Base-by-base conservation (phyloP, 331 rosid species). In the Pyrus hybrid region DNA sequence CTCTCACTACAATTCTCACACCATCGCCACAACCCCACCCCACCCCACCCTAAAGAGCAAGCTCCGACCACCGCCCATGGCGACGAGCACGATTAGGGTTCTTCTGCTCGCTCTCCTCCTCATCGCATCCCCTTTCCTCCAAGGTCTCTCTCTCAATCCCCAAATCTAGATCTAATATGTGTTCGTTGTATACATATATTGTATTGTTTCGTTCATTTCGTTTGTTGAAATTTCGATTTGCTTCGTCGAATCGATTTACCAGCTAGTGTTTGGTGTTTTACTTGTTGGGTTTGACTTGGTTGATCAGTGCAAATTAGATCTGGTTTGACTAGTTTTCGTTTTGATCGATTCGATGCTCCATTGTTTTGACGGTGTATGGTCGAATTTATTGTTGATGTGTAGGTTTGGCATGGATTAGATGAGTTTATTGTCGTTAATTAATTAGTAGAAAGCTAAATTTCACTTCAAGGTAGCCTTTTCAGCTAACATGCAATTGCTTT, bases 71-170 rank as follows among this genome's bases (percentile, higher is more conserved):
- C 26, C 61, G 61, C 61, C 82, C 85, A 88, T 89, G 64, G 83
- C 84, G 73, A 70, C 84, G 84, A 80, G 71, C 57, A 51, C 21
- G 28, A 21, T 87, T 47, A 82, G 83, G 84, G 78, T 90, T 76
- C 79, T 94, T 83, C 76, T 91, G 71, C 83, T 94, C 66, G 87
- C 89, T 71, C 67, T 94, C 53, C 81, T 94, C 54, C 88, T 92
- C 78, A 37, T 92, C 64, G 95, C 96, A 6, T 87, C 93, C 8
- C 95, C 99, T 53, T 78, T 90, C 49, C 32, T 87, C 43, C 91
- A 81, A 88, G 99, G 99, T 93, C 66, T 69, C 68, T 77, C 37
- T 76, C 72, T 68, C 43, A 32, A 53, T 21, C 66, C 80, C 23
- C 68, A 84, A 91, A 91, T 91, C 92, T 87, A 87, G 87, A 85